phyloP scores from a whole-genome alignment of 345 rosid genomes.

The Moricandia arvensis region DNA sequence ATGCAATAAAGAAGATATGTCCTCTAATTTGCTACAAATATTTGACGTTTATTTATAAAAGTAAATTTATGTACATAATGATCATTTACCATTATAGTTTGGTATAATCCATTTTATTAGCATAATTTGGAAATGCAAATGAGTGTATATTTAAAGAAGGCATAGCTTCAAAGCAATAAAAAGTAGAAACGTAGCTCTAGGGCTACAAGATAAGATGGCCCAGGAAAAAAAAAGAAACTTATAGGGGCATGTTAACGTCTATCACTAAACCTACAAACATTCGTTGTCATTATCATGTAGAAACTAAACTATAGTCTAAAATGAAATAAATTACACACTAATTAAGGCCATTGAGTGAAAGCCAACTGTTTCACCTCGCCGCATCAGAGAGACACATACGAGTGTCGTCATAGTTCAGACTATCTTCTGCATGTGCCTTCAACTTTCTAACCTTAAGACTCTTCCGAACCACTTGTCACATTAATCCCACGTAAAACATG shows the following conservation, averaged over 20 bases:
- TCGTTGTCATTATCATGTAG: background rate
- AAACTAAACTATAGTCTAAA: background rate
- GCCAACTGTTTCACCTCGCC: slow-evolving; percentile 28
- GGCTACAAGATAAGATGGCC: slow-evolving; percentile 4
- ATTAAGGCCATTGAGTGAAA: slow-evolving; percentile 15
- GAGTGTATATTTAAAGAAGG: slow-evolving; percentile 14
- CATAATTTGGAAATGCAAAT: background rate
- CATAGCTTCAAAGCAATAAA: background rate
- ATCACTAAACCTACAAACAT: background rate
- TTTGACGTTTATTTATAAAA: background rate
- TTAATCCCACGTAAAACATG: slow-evolving; percentile 13
- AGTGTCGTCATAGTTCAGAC: background rate
- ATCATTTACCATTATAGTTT: background rate
- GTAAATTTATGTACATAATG: background rate
- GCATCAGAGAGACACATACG: slow-evolving; percentile 28
- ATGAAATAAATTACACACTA: background rate
- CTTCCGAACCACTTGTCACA: slow-evolving; percentile 18
- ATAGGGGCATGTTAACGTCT: background rate
- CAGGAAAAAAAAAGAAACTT: background rate
- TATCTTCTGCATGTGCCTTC: slow-evolving; percentile 23
- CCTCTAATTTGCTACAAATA: background rate
- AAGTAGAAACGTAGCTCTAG: slow-evolving; percentile 20
- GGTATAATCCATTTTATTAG: background rate
- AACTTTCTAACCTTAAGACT: slow-evolving; percentile 7
- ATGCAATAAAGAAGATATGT: background rate